phyloP scores from a whole-genome alignment of 768 basidiomycete species.

The Agaricus sinodeliciosus region DNA sequence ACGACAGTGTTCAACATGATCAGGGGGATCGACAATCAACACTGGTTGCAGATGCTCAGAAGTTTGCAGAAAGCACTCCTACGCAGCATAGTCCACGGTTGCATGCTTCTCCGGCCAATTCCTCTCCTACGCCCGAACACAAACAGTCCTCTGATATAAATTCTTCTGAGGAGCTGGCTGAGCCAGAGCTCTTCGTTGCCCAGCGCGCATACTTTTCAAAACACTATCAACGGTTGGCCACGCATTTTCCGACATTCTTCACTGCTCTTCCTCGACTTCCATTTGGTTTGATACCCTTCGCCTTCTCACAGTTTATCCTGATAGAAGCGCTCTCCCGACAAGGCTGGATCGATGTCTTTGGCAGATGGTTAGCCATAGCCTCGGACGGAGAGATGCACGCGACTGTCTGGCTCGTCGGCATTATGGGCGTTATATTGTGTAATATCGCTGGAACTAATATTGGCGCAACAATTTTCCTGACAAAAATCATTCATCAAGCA shows the following conservation, averaged over 20 bases:
- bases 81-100: constrained; percentile 4
- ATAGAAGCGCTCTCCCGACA: constrained; percentile 76
- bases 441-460: constrained; percentile 88
- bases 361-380: constrained; percentile 51
- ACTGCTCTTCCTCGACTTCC: constrained; percentile 66
- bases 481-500: constrained; percentile 60
- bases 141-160: constrained; percentile 3
- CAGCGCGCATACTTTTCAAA: constrained; percentile 11
- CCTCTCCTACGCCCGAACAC: constrained; percentile 3
- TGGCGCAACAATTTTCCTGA: constrained; percentile 84
- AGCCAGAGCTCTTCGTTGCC: constrained; percentile 13
- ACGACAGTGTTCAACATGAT: constrained; percentile 11
- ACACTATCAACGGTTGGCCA: constrained; percentile 15
- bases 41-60: constrained; percentile 12
- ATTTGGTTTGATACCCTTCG: constrained; percentile 81
- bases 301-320: constrained; percentile 92
- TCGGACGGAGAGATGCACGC: constrained; percentile 36
- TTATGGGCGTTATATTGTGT: constrained; percentile 68
- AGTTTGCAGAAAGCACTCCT: neutral
- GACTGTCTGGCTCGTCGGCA: constrained; percentile 61
- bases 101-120: neutral
- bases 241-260: constrained; percentile 65
- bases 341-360: constrained; percentile 88
- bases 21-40: constrained; percentile 10
- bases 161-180: neutral